Evolutionary conservation across 768 basidiomycete genomes (phyloP), one percentile per base, ranked within the genome.

Genomic region (Aureoboletus auriporus): DNA sequence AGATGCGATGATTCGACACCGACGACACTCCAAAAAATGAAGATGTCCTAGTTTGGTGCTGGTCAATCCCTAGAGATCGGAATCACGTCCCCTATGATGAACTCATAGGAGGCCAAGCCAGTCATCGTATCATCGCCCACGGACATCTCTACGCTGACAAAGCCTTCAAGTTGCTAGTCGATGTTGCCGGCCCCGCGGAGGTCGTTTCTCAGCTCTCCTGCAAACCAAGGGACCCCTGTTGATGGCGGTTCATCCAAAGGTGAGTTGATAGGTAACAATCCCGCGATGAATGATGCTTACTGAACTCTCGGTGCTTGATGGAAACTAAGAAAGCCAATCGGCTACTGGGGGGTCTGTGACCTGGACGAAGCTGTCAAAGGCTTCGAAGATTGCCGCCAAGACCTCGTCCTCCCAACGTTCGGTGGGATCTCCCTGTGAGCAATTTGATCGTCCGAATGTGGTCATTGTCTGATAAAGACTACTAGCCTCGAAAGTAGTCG

Each of bases 321-420:
- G 49, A 35, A 37, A 49, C 54, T 44, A 42, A 51, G 42, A 17
- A 16, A 41, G 20, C 29, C 38, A 36, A 14, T 31, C 28, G 58
- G 46, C 48, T 30, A 46, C 43, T 16, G 16, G 58, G 42, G 51
- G 47, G 52, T 60, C 51, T 57, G 39, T 29, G 46, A 40, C 39
- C 31, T 39, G 12, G 46, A 47, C 39, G 31, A 40, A 34, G 27
- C 23, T 31, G 38, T 20, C 26, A n/a, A 39, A 12, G 44, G 36
- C 45, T 33, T 37, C 16, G 1, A 20, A 16, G 17, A 17, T 20
- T 11, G 0, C 36, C 20, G n/a, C 36, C 35, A 26, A 37, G 14
- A 31, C 30, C 34, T 17, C 20, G 3, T 38, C 28, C 11, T 27
- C 16, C 8, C 34, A 14, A 34, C 31, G 28, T 26, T 26, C 35